Conservation (phyloP, 2,329 filamentous ascomycete species). For the Pyrenochaeta sp. region DNA sequence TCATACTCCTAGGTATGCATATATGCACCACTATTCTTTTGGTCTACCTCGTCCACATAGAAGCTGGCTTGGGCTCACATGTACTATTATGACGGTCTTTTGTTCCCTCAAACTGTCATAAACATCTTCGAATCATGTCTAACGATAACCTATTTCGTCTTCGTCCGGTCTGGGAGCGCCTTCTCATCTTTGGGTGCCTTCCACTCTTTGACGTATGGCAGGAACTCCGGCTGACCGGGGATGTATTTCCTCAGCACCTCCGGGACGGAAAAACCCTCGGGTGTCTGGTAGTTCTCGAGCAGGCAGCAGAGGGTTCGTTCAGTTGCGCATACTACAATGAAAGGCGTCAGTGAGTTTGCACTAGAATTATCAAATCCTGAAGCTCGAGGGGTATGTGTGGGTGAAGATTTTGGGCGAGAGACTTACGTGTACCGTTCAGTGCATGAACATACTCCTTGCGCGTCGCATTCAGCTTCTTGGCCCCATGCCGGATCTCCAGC, state of each 20-base stretch:
- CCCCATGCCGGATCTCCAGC: conserved; percentile 89
- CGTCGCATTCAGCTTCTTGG: conserved; percentile 75
- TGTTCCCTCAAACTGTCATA: neutral
- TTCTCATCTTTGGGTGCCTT: conserved; percentile 42
- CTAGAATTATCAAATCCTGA: too few relatives aligned
- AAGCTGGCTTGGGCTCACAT: neutral
- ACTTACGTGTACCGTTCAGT: conserved; percentile 73
- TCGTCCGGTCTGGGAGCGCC: conserved; percentile 30
- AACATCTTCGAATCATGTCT: neutral
- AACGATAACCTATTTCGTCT: conserved; percentile 14
- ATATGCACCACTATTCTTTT: too few relatives aligned
- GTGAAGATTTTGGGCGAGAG: neutral
- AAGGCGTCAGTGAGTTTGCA: neutral
- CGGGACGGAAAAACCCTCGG: conserved; percentile 66
- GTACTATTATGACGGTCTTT: neutral
- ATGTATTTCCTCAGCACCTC: conserved; percentile 68
- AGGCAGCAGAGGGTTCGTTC: conserved; percentile 93
- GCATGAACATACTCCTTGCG: conserved; percentile 96
- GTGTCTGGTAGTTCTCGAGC: conserved; percentile 95
- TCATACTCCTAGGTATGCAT: too few relatives aligned
- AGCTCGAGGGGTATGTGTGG: neutral
- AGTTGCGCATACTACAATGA: conserved; percentile 74
- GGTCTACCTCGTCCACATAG: too few relatives aligned
- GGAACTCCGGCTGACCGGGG: conserved; percentile 85
- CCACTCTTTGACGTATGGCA: conserved; percentile 83